These are phyloP conservation scores for Bertia moriformis DNA, from an alignment of 2,329 filamentous ascomycete genomes.

Conservation along the genomic window DNA sequence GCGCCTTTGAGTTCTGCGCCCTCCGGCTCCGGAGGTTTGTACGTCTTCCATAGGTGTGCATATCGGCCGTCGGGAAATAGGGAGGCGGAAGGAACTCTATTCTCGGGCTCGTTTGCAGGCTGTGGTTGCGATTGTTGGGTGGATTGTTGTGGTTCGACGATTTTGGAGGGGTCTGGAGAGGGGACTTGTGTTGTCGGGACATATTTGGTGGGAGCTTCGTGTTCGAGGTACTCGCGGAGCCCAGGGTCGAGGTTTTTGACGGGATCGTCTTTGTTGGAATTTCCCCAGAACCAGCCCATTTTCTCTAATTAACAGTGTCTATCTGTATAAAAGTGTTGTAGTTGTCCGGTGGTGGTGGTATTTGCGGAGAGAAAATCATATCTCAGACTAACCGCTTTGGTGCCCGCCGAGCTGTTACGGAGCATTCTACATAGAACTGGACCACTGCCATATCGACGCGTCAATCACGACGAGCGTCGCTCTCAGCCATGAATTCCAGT, in stretches of 20 bases:
- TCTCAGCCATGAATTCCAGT: background rate
- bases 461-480: background rate
- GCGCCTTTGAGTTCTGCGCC: background rate
- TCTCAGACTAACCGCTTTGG: background rate
- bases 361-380: background rate
- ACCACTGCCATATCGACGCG: background rate
- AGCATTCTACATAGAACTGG: background rate
- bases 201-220: conserved; percentile 44
- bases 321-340: no score
- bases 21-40: background rate
- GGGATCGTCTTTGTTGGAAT: conserved; percentile 25
- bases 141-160: conserved; percentile 3
- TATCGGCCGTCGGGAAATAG: conserved; percentile 58
- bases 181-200: conserved; percentile 7
- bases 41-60: conserved; percentile 52
- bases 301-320: background rate
- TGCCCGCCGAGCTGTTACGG: background rate
- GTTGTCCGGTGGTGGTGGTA: no score
- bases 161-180: conserved; percentile 2
- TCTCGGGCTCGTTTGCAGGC: conserved; percentile 2
- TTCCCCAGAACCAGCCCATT: conserved; percentile 5
- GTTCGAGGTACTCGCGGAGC: conserved; percentile 50
- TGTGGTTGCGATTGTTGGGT: conserved; percentile 5
- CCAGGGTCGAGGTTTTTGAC: conserved; percentile 47
- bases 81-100: conserved; percentile 23